Conservation (phyloP, 768 basidiomycete species). For the Pisolithus tinctorius region DNA sequence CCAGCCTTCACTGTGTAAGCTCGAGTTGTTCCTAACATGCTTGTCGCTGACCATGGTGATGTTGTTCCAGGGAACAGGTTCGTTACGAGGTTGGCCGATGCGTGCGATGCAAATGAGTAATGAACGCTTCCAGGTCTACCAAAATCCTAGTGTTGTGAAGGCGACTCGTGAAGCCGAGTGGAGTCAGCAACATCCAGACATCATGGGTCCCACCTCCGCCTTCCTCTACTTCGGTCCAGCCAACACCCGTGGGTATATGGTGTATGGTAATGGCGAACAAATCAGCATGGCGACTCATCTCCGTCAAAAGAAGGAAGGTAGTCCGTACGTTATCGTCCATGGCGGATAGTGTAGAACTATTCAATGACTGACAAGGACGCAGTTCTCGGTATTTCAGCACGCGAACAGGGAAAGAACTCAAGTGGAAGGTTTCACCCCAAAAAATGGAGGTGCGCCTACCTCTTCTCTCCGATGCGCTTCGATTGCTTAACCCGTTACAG, state of each 20-base stretch:
- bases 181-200: constrained; percentile 58
- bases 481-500: constrained; percentile 28
- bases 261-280: constrained; percentile 59
- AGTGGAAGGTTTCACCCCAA: constrained; percentile 61
- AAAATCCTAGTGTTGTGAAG: constrained; percentile 55
- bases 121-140: constrained; percentile 38
- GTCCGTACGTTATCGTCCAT: constrained; percentile 44
- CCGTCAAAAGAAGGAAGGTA: constrained; percentile 51
- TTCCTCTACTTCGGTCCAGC: constrained; percentile 72
- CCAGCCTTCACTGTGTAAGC: constrained; percentile 66
- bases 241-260: constrained; percentile 52
- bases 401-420: constrained; percentile 62
- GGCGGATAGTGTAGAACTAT: neutral
- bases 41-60: neutral
- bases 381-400: constrained; percentile 74
- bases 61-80: constrained; percentile 16
- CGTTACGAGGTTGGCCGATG: neutral
- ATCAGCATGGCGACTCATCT: constrained; percentile 52
- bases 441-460: constrained; percentile 57
- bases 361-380: neutral
- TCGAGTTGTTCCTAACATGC: neutral
- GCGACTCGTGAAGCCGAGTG: constrained; percentile 60
- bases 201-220: constrained; percentile 77
- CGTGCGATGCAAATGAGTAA: neutral
- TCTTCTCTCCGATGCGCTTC: neutral